Evolutionary conservation across 1,284 basidiomycete genomes (phyloP), one percentile per base, ranked within the genome.

Genomic region (Austropuccinia psidii): DNA sequence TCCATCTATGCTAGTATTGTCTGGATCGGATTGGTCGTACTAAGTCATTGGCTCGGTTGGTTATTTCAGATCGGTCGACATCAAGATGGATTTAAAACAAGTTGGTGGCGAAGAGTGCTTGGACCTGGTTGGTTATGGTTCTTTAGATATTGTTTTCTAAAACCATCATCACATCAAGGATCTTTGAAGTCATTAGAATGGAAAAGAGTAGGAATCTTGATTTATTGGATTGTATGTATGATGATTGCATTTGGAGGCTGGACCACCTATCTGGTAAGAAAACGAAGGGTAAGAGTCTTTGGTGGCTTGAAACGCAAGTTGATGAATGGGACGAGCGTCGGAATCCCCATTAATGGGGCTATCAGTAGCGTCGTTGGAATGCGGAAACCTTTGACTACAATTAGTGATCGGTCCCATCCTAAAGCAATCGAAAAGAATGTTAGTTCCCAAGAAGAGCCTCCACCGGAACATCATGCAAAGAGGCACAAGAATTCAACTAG

Each of bases 41-140:
- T 70, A 35, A 49, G 41, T 17, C 43, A 47, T n/a, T 72, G 69
- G 69, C 33, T 72, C 9, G 69, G 58, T 33, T 72, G 69, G 69
- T 61, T 72, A 49, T 72, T 72, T 21, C 47, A 62, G n/a, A 66
- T 64, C 43, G 61, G 61, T 5, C 24, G 61, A 13, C 8, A 39
- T 13, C 47, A 37, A 24, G 41, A 11, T 45, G 41, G 41, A 45
- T 45, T n/a, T n/a, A n/a, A n/a, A n/a, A n/a, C n/a, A n/a, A 8
- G 41, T 29, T 64, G 61, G 61, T 43, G 37, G 39, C 6, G 43
- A 33, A 7, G 61, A 17, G 35, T 64, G 27, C 29, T 64, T 4
- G 61, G 61, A 6, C 61, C 61, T 4, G 61, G 61, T 2, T 64
- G 61, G 61, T 19, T 64, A n/a, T 39, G 24, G 24, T 64, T 64